These are phyloP conservation scores for Zygnema cylindricum DNA, from an alignment of 139 green algal species.

Conservation along the genomic window DNA sequence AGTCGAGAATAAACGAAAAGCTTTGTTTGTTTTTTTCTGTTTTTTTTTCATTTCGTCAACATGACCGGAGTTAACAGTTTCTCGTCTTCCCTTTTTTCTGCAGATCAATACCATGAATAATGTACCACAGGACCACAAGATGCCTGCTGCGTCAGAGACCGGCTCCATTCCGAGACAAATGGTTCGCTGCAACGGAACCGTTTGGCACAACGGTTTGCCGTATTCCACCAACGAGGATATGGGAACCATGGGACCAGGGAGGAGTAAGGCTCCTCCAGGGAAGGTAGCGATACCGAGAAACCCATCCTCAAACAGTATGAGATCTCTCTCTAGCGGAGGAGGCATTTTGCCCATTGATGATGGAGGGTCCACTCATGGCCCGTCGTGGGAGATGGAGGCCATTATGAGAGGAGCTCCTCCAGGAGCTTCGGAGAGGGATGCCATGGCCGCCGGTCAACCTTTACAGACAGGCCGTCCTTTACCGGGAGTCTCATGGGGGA, in stretches of 20 bases:
- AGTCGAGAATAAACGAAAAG: too few relatives aligned
- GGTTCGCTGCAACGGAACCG: neutral
- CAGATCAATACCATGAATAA: neutral
- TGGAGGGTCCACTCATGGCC: constrained; percentile 43
- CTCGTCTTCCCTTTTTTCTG: too few relatives aligned
- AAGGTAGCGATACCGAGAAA: constrained; percentile 40
- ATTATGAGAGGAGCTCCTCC: neutral
- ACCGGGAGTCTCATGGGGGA: neutral
- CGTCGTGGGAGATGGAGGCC: neutral
- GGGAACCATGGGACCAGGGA: neutral
- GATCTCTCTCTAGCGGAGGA: neutral
- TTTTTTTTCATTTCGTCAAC: too few relatives aligned
- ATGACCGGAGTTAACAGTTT: too few relatives aligned
- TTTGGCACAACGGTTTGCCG: neutral
- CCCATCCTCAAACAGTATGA: constrained; percentile 19
- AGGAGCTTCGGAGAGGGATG: neutral
- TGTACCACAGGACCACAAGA: neutral
- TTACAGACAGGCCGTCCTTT: neutral
- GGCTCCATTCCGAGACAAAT: neutral
- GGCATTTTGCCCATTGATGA: constrained; percentile 37
- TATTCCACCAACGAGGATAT: neutral
- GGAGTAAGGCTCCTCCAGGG: constrained; percentile 35
- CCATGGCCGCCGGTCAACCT: neutral
- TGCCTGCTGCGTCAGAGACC: neutral
- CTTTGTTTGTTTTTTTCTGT: too few relatives aligned